Percentiles rank a stretch among this genome's conserved stretches.
Evolutionary conservation across 441 rosid species (phyloP).

Genomic region (Sinapis alba): DNA sequence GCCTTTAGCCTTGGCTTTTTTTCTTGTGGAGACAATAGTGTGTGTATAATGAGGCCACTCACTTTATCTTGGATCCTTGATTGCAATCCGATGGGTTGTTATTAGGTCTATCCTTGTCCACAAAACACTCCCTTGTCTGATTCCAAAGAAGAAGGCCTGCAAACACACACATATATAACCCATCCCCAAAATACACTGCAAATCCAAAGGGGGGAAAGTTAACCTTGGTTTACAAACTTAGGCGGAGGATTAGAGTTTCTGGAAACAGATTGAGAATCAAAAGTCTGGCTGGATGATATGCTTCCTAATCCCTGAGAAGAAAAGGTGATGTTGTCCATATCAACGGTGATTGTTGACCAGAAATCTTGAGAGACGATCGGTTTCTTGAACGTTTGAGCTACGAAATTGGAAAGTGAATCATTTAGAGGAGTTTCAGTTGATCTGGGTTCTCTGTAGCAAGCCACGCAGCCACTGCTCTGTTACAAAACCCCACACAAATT

Average conservation of each 20-base stretch:
- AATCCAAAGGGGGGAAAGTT: constrained; percentile 32
- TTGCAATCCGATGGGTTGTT: constrained; percentile 33
- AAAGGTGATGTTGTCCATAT: constrained; percentile 63
- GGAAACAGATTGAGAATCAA: constrained; percentile 51
- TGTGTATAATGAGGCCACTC: constrained; percentile 42
- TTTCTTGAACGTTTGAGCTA: constrained; percentile 39
- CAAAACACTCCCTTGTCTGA: constrained; percentile 60
- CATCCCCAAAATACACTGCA: not conserved
- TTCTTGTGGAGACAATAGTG: not conserved
- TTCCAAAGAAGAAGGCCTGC: constrained; percentile 72
- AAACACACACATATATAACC: constrained; percentile 26
- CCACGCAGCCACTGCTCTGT: constrained; percentile 68
- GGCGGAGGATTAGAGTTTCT: constrained; percentile 47
- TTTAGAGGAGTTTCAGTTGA: constrained; percentile 30
- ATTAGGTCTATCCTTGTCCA: constrained; percentile 48
- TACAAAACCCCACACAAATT: constrained; percentile 33
- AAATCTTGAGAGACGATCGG: constrained; percentile 51
- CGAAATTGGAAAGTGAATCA: constrained; percentile 38
- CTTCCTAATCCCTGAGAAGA: constrained; percentile 64
- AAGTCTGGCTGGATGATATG: constrained; percentile 37
- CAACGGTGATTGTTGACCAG: constrained; percentile 58
- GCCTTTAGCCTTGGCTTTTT: constrained; percentile 6
- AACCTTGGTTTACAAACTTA: constrained; percentile 84
- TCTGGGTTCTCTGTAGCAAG: constrained; percentile 47
- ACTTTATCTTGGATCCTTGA: constrained; percentile 60